Conservation (phyloP, 2,329 filamentous ascomycete genomes). For the Aspergillus tamarii region DNA sequence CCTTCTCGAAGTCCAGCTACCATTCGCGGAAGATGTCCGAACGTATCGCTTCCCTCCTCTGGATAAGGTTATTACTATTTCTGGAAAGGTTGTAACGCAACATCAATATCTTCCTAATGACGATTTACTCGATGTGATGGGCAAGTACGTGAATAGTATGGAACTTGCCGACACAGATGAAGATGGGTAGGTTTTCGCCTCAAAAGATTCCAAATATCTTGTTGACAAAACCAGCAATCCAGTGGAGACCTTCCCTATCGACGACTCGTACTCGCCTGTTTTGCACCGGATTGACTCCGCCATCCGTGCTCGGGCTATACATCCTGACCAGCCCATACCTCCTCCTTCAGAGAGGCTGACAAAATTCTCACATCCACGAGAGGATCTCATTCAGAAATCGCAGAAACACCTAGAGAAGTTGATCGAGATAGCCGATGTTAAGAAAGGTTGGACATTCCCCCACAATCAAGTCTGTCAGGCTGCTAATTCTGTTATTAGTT, state of each 20-base stretch:
- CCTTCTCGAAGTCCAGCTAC: constrained; percentile 84
- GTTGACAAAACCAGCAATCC: constrained; percentile 44
- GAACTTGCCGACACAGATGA: constrained; percentile 77
- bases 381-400: constrained; percentile 64
- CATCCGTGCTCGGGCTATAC: constrained; percentile 77
- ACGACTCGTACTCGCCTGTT: constrained; percentile 80
- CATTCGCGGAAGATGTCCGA: constrained; percentile 90
- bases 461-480: constrained; percentile 8
- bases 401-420: constrained; percentile 64
- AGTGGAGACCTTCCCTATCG: constrained; percentile 73
- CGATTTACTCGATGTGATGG: constrained; percentile 79
- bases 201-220: neutral
- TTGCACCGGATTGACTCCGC: constrained; percentile 90
- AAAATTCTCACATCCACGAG: constrained; percentile 73
- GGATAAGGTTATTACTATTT: constrained; percentile 84
- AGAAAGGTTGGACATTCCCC: constrained; percentile 64
- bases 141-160: constrained; percentile 90
- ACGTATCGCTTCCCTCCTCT: constrained; percentile 90
- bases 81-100: constrained; percentile 75
- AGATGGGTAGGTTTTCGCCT: constrained; percentile 60
- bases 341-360: constrained; percentile 67
- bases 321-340: constrained; percentile 67
- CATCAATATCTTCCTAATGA: constrained; percentile 81
- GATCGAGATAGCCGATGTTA: constrained; percentile 73
- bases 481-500: constrained; percentile 56